A percentile compares a stretch with the other conserved stretches of the same genome.
These are phyloP conservation scores for Cordyceps farinosa DNA, from an alignment of 2,329 filamentous ascomycete species.

Conservation along the genomic window DNA sequence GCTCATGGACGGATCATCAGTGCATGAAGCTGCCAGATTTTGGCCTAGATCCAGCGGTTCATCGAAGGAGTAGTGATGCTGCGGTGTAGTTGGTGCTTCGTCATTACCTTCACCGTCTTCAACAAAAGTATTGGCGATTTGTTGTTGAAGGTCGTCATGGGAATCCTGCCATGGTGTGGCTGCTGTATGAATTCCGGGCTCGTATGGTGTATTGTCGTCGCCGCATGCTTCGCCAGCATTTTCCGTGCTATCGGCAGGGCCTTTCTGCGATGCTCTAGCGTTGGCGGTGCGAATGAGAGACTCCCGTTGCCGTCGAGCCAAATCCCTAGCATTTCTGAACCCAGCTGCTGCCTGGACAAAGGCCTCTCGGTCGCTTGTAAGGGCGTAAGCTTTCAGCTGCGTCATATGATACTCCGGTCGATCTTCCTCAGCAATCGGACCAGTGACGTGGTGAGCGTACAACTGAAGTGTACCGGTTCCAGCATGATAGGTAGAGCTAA, in stretches of 20 bases:
- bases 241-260: background rate
- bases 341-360: too few species aligned
- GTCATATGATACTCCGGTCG: too few species aligned
- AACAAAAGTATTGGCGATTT: constrained; percentile 9
- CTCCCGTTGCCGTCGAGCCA: too few species aligned
- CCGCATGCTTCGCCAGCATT: background rate
- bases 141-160: constrained; percentile 16
- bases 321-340: too few species aligned
- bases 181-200: background rate
- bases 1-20: constrained; percentile 14
- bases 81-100: background rate
- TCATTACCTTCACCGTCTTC: constrained; percentile 10
- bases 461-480: too few species aligned
- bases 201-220: background rate
- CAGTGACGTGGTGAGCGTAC: too few species aligned
- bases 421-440: too few species aligned
- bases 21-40: background rate
- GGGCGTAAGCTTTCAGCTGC: too few species aligned
- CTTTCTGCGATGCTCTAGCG: background rate
- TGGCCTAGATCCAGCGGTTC: background rate
- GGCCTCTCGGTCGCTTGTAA: too few species aligned
- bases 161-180: constrained; percentile 4
- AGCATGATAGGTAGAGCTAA: too few species aligned
- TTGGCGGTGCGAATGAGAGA: too few species aligned
- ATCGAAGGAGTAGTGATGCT: background rate